Evolutionary conservation across 2,329 filamentous ascomycete genomes (phyloP).

Genomic region (Polychaeton citri): DNA sequence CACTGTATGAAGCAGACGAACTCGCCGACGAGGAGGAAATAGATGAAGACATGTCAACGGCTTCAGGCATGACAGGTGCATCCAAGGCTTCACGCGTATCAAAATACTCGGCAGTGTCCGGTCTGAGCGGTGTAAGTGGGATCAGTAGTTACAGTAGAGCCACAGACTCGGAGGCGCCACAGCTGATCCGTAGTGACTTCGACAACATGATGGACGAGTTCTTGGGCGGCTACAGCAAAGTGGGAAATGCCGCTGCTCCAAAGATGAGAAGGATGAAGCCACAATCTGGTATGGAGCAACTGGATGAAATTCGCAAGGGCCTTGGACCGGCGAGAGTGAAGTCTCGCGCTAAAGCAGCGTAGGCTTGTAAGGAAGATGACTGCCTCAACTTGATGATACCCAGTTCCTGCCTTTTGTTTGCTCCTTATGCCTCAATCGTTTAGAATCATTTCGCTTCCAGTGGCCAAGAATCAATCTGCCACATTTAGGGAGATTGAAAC

Average conservation of each 20-base stretch:
- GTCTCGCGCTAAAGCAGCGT: conserved; percentile 3
- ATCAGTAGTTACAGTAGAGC: conserved; percentile 20
- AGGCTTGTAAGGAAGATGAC: neutral
- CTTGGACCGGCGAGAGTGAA: conserved; percentile 61
- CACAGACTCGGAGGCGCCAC: conserved; percentile 26
- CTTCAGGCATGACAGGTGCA: conserved; percentile 37
- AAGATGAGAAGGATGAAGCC: conserved; percentile 42
- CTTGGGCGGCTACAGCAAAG: conserved; percentile 57
- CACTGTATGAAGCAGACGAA: conserved; percentile 49
- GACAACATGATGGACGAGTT: conserved; percentile 90
- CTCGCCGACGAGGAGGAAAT: conserved; percentile 23
- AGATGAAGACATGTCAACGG: conserved; percentile 30
- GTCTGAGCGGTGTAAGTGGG: conserved; percentile 23
- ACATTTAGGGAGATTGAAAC: too few species aligned
- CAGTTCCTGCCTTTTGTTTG: too few species aligned
- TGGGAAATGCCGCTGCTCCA: conserved; percentile 46
- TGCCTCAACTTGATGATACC: neutral
- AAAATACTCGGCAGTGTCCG: conserved; percentile 21
- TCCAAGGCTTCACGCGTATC: conserved; percentile 30
- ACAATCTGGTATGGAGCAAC: conserved; percentile 74
- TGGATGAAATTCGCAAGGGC: conserved; percentile 76
- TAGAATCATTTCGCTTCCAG: too few species aligned
- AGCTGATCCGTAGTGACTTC: conserved; percentile 61
- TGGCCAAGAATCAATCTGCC: too few species aligned
- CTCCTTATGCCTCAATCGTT: too few species aligned